Conservation (phyloP, 352 stramenopile species). For the Halophytophthora batemanensis region DNA sequence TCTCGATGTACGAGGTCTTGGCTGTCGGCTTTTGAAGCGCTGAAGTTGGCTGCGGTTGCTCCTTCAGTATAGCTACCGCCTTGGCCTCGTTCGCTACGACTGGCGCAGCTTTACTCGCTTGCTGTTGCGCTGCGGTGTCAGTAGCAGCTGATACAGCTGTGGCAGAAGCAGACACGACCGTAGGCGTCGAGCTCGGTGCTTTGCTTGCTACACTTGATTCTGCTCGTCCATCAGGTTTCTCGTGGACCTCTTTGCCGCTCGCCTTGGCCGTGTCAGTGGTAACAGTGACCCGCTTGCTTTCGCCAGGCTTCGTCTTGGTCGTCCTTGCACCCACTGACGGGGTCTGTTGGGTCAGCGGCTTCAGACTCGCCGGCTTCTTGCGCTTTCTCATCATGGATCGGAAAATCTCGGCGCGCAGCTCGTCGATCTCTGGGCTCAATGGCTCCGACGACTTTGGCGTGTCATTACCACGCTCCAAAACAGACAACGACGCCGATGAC, state of each 20-base stretch:
- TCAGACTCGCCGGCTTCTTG: conserved; percentile 16
- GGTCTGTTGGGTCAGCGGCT: not conserved
- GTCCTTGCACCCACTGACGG: not conserved
- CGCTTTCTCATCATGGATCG: conserved; percentile 42
- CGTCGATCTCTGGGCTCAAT: conserved; percentile 30
- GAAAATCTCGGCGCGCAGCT: conserved; percentile 45
- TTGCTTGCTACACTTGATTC: not conserved
- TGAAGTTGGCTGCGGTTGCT: conserved; percentile 1
- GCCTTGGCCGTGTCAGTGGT: not conserved
- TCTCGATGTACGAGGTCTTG: conserved; percentile 1
- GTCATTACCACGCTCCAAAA: not conserved
- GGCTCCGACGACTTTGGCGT: conserved; percentile 8
- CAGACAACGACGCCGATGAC: conserved; percentile 6
- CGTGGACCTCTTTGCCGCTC: not conserved
- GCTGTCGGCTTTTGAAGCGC: conserved; percentile 2
- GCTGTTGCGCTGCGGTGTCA: not conserved
- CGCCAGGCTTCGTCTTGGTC: not conserved
- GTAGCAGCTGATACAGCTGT: not conserved
- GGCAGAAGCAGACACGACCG: not conserved
- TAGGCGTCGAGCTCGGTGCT: too few species aligned
- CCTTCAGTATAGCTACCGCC: not conserved
- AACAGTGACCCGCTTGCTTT: not conserved
- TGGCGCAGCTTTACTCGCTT: not conserved
- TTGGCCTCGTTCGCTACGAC: conserved; percentile 8
- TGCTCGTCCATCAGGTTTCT: not conserved